A percentile compares a stretch with the other conserved stretches of the same genome.
Conservation (phyloP, 2,329 filamentous ascomycete species). For the Talaromyces sp. region DNA sequence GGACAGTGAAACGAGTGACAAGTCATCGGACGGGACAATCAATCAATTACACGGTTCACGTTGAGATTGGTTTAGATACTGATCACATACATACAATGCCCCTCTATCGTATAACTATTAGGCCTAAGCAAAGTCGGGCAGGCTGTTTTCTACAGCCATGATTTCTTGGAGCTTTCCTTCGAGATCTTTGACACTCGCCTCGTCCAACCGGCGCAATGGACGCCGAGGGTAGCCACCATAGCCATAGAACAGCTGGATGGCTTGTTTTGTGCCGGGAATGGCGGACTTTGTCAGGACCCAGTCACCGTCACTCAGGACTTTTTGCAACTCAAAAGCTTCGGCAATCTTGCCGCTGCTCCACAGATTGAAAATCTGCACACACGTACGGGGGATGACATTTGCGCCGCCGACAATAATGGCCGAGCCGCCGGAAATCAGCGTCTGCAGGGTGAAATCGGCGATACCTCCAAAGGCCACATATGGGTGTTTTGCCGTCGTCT, state of each 20-base stretch:
- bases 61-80: neutral
- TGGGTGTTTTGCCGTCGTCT: slow-evolving; percentile 28
- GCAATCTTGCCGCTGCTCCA: slow-evolving; percentile 69
- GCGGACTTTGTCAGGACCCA: slow-evolving; percentile 81
- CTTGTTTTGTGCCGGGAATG: slow-evolving; percentile 79
- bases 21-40: neutral
- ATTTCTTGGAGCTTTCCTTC: slow-evolving; percentile 30
- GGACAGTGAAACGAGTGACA: too few relatives aligned
- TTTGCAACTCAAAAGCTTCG: slow-evolving; percentile 71
- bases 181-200: slow-evolving; percentile 24
- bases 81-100: neutral
- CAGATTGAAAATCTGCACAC: slow-evolving; percentile 73
- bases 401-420: slow-evolving; percentile 84
- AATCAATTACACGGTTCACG: neutral
- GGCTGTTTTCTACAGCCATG: slow-evolving; percentile 27
- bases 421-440: slow-evolving; percentile 70
- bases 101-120: neutral
- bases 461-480: slow-evolving; percentile 89
- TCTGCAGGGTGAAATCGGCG: slow-evolving; percentile 82
- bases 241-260: slow-evolving; percentile 75
- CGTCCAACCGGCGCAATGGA: slow-evolving; percentile 43
- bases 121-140: slow-evolving; percentile 30
- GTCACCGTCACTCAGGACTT: slow-evolving; percentile 69
- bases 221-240: slow-evolving; percentile 74
- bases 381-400: slow-evolving; percentile 81